phyloP scores from a whole-genome alignment of 2,329 filamentous ascomycete genomes.

The Cryphonectria radicalis region DNA sequence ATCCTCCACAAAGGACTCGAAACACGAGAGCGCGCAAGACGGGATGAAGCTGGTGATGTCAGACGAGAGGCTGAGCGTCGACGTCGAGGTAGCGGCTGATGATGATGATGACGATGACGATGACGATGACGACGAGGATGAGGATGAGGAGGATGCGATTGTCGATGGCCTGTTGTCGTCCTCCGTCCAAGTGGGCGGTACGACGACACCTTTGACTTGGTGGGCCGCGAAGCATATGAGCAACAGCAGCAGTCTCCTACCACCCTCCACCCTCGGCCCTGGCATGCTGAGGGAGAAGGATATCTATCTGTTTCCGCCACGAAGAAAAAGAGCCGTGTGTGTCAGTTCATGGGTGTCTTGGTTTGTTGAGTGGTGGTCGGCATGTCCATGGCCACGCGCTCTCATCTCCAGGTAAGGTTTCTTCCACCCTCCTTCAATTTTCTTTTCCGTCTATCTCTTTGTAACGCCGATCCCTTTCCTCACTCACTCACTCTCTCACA shows the following conservation, averaged over 20 bases:
- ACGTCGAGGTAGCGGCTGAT: constrained; percentile 28
- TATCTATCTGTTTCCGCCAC: constrained; percentile 41
- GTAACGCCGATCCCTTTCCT: not conserved
- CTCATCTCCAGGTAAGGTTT: not conserved
- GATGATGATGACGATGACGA: too few relatives aligned
- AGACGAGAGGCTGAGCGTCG: constrained; percentile 38
- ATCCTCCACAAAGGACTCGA: constrained; percentile 63
- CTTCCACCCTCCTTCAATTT: constrained; percentile 1
- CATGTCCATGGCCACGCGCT: not conserved
- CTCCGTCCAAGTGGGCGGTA: not conserved
- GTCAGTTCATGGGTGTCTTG: constrained; percentile 7
- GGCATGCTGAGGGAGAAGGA: constrained; percentile 49
- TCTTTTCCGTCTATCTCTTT: not conserved
- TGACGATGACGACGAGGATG: constrained; percentile 38
- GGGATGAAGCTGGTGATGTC: constrained; percentile 55
- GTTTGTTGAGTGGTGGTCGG: not conserved
- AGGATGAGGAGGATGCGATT: constrained; percentile 34
- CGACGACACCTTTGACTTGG: not conserved
- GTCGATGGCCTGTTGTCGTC: not conserved
- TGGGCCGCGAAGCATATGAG: constrained; percentile 21
- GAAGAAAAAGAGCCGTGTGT: not conserved
- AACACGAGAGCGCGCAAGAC: constrained; percentile 63
- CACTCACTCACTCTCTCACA: not conserved
- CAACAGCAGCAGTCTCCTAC: constrained; percentile 15
- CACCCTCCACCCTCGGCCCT: constrained; percentile 25